phyloP scores from a whole-genome alignment of 768 basidiomycete genomes.

The Phanerochaete carnosa region DNA sequence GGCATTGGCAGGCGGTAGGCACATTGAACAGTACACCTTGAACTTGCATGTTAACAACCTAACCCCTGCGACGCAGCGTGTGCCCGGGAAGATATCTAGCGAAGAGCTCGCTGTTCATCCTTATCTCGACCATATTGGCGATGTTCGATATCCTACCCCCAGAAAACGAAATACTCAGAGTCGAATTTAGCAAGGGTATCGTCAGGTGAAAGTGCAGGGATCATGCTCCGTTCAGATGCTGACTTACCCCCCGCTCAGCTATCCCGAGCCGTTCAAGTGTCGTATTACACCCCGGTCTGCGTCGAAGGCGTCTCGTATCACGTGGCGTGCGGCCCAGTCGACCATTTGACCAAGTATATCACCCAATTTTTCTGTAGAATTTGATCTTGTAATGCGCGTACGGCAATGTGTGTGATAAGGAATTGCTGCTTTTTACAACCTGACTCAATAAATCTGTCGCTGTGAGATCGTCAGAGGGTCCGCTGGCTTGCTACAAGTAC shows the following conservation, averaged over 20 bases:
- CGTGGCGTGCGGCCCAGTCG: background rate
- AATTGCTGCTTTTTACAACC: no score
- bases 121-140: conserved; percentile 10
- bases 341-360: no score
- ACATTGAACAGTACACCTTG: no score
- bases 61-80: background rate
- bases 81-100: conserved; percentile 13
- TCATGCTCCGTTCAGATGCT: no score
- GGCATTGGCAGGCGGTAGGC: conserved; percentile 24
- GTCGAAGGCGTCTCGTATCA: background rate
- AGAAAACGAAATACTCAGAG: background rate
- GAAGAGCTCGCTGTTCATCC: conserved; percentile 15
- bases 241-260: background rate
- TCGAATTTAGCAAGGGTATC: conserved; percentile 3
- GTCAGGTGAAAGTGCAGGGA: conserved; percentile 6
- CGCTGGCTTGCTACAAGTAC: no score
- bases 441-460: no score
- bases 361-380: no score
- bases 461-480: no score
- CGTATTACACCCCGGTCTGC: conserved; percentile 7
- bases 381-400: no score
- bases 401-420: no score
- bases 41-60: no score
- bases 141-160: conserved; percentile 12
- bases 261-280: conserved; percentile 5